Evolutionary conservation across 2,329 filamentous ascomycete species (phyloP), one percentile per base, ranked within the genome.

Genomic region (Aaosphaeria pasadenensis): DNA sequence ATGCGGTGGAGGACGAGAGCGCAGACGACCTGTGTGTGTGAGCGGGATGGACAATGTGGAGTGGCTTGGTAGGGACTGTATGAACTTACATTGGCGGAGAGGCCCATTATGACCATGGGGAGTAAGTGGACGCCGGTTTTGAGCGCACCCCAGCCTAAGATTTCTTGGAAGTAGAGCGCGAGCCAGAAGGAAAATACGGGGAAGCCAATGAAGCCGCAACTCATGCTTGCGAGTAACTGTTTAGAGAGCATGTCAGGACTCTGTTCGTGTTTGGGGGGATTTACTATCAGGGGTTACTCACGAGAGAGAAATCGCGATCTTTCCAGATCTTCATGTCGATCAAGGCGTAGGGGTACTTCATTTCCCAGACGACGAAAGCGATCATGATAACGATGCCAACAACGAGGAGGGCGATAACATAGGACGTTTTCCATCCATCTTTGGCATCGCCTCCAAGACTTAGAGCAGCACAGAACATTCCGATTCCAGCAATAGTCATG

Each of bases 161-260:
- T 66, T 33, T 81, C 70, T 63, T 88, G 84, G 71, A 88, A 80
- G 64, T 82, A 87, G 6, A 87, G 77, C 0, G 84, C 76, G 2
- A 85, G 69, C 79, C 83, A 87, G 64, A 88, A 87, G 13, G 77
- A 69, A 30, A 79, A 74, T 5, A 80, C 74, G 1, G 79, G 74
- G 57, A 88, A 88, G 5, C 78, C 78, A 69, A 86, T 81, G 58
- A 82, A 84, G 5, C 84, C 84, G 2, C 85, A 71, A 6, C 80
- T 74, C 29, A 84, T 71, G 4, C 80, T 77, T 5, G 71, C 57
- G 38, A 87, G 79, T 29, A 85, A 74, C 77, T 81, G 47, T 28
- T 28, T 3, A 11, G 24, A 30, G 3, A 5, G 31, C 2, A 32
- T 28, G 11, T n/a, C 2, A 39, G 4, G 7, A 7, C 7, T 6